A percentile compares a stretch with the other conserved stretches of the same genome.
phyloP scores from a whole-genome alignment of 257 asterid genomes.

The Datura wrightii region DNA sequence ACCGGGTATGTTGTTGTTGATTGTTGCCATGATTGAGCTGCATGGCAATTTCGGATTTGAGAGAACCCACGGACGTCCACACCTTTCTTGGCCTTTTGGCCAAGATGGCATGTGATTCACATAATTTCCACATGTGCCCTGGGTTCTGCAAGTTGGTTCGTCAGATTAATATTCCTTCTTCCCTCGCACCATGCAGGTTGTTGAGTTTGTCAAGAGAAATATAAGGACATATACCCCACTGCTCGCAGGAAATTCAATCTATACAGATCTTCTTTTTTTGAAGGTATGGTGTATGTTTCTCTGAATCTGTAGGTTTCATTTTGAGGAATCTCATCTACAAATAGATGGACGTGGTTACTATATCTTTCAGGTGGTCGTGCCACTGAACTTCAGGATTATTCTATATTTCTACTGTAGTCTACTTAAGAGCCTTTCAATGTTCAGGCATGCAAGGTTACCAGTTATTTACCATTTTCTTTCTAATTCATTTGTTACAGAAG shows the following conservation, averaged over 20 bases:
- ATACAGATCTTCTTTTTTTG: slow-evolving; percentile 75
- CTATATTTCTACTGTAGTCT: not conserved
- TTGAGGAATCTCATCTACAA: not conserved
- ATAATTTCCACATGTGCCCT: not conserved
- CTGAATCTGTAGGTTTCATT: not conserved
- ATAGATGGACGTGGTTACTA: not conserved
- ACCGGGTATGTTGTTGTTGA: not conserved
- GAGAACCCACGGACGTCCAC: not conserved
- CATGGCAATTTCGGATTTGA: not conserved
- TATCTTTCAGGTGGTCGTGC: not conserved
- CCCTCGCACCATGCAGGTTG: slow-evolving; percentile 51
- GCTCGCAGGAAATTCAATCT: slow-evolving; percentile 93
- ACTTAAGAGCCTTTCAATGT: not conserved
- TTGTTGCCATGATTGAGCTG: slow-evolving; percentile 9
- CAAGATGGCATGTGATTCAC: not conserved
- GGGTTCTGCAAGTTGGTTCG: not conserved
- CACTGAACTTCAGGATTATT: slow-evolving; percentile 1
- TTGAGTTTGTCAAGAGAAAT: slow-evolving; percentile 77
- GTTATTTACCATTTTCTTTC: not conserved
- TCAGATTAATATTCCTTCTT: not conserved
- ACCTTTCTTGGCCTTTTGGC: slow-evolving; percentile 3
- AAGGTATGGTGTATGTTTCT: slow-evolving; percentile 59
- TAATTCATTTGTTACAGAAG: slow-evolving; percentile 56
- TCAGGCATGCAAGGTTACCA: not conserved
- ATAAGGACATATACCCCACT: slow-evolving; percentile 67